A percentile compares a stretch with the other conserved stretches of the same genome.
Evolutionary conservation across 345 rosid species (phyloP).

Genomic region (Trapa incisa): DNA sequence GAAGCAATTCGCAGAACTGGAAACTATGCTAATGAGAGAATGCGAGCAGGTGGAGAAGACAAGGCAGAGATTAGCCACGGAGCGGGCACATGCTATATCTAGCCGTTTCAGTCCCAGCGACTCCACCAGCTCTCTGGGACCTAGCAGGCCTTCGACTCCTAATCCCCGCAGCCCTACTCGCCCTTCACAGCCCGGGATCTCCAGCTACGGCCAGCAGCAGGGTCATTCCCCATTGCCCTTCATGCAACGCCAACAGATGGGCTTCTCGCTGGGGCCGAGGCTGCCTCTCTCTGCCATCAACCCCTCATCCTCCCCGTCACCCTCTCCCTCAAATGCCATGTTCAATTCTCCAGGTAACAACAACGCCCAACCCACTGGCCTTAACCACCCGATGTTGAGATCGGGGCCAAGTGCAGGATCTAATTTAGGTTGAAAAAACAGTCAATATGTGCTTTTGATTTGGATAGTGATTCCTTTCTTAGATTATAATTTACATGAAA

Average conservation of each 20-base stretch:
- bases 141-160: slow-evolving; percentile 15
- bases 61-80: slow-evolving; percentile 73
- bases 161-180: slow-evolving; percentile 46
- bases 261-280: slow-evolving; percentile 67
- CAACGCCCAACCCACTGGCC: slow-evolving; percentile 10
- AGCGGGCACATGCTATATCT: slow-evolving; percentile 54
- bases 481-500: not conserved
- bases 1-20: slow-evolving; percentile 99
- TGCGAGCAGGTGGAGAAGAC: slow-evolving; percentile 93
- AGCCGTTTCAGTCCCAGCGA: slow-evolving; percentile 49
- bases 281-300: slow-evolving; percentile 62
- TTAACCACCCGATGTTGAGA: slow-evolving; percentile 15
- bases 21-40: slow-evolving; percentile 86
- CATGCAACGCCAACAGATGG: slow-evolving; percentile 59
- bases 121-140: slow-evolving; percentile 6
- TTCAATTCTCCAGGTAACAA: slow-evolving; percentile 10
- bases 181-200: slow-evolving; percentile 49
- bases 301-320: slow-evolving; percentile 36
- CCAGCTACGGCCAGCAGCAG: slow-evolving; percentile 38
- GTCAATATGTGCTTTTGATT: not conserved
- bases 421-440: slow-evolving; percentile 14
- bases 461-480: not conserved
- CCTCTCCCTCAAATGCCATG: slow-evolving; percentile 3
- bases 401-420: slow-evolving; percentile 13
- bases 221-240: slow-evolving; percentile 68